These are phyloP conservation scores for Fusarium palustre DNA, from an alignment of 2,329 filamentous ascomycete genomes.

Conservation along the genomic window DNA sequence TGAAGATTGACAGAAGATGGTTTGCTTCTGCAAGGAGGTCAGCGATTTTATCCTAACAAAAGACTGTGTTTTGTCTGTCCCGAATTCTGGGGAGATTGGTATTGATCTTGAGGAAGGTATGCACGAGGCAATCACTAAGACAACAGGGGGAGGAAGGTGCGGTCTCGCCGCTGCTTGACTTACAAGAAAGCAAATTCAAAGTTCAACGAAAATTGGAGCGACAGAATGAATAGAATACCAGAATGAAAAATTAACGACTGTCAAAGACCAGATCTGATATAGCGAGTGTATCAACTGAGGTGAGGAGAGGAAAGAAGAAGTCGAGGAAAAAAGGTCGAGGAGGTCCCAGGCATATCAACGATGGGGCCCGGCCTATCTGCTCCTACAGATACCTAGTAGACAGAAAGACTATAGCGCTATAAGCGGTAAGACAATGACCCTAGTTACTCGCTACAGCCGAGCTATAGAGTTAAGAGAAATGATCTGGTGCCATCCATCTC, in stretches of 20 bases:
- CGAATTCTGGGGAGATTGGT: slow-evolving; percentile 1
- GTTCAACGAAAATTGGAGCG: neutral
- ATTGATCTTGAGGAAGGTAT: slow-evolving; percentile 20
- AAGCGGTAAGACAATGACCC: slow-evolving; percentile 9
- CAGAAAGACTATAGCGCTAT: neutral
- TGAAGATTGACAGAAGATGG: slow-evolving; percentile 19
- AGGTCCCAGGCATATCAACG: slow-evolving; percentile 28
- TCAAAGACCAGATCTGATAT: slow-evolving; percentile 21
- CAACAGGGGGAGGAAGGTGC: slow-evolving; percentile 22
- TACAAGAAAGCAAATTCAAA: slow-evolving; percentile 14
- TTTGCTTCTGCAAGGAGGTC: slow-evolving; percentile 20
- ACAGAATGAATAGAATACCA: slow-evolving; percentile 10
- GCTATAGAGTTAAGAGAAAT: slow-evolving; percentile 41
- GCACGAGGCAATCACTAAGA: slow-evolving; percentile 29
- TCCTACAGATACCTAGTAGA: neutral
- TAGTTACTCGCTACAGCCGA: slow-evolving; percentile 15
- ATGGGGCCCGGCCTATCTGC: slow-evolving; percentile 1
- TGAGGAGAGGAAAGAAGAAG: slow-evolving; percentile 24
- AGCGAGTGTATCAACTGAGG: slow-evolving; percentile 36
- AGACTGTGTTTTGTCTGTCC: slow-evolving; percentile 10
- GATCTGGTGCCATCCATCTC: slow-evolving; percentile 30
- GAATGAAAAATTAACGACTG: slow-evolving; percentile 17
- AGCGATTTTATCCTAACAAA: slow-evolving; percentile 24
- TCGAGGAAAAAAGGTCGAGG: slow-evolving; percentile 29
- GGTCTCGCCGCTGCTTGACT: slow-evolving; percentile 14